A percentile compares a stretch with the other conserved stretches of the same genome.
phyloP scores from a whole-genome alignment of 371 early-diverging fungal genomes.

The Mucor ambiguus region DNA sequence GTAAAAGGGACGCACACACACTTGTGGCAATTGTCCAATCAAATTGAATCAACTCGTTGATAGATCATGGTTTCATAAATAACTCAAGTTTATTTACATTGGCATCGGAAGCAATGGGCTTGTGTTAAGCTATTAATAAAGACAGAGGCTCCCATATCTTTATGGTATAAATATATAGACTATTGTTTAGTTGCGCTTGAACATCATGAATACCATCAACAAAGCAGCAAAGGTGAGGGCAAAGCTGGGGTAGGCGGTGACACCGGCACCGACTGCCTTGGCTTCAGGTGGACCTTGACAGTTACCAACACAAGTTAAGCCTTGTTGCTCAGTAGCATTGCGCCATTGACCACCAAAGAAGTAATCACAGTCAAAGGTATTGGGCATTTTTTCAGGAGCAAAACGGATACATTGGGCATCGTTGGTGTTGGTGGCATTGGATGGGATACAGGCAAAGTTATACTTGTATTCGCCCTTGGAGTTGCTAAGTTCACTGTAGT shows the following conservation, averaged over 20 bases:
- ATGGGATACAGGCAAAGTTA: slow-evolving; percentile 8
- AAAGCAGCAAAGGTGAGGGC: neutral
- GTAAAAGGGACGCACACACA: no score
- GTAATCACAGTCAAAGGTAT: slow-evolving; percentile 4
- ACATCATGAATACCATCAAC: neutral
- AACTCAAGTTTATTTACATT: neutral
- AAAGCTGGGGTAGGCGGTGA: slow-evolving; percentile 1
- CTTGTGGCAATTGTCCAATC: no score
- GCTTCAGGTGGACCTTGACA: slow-evolving; percentile 2
- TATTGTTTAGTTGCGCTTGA: neutral
- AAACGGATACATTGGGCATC: neutral
- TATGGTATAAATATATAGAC: neutral
- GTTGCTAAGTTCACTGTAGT: neutral
- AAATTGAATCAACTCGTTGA: no score
- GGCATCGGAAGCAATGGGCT: neutral
- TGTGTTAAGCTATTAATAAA: neutral
- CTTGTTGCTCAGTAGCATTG: neutral
- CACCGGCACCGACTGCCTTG: slow-evolving; percentile 1
- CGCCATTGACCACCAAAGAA: slow-evolving; percentile 8
- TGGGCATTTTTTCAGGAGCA: slow-evolving; percentile 2
- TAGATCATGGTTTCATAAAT: no score
- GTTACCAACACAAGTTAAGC: neutral
- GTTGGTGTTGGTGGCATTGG: slow-evolving; percentile 4
- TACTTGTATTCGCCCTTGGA: slow-evolving; percentile 1
- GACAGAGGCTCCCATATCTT: neutral